These are phyloP conservation scores for Mayamaea pseudoterrestris DNA, from an alignment of 108 stramenopile species.

Conservation along the genomic window DNA sequence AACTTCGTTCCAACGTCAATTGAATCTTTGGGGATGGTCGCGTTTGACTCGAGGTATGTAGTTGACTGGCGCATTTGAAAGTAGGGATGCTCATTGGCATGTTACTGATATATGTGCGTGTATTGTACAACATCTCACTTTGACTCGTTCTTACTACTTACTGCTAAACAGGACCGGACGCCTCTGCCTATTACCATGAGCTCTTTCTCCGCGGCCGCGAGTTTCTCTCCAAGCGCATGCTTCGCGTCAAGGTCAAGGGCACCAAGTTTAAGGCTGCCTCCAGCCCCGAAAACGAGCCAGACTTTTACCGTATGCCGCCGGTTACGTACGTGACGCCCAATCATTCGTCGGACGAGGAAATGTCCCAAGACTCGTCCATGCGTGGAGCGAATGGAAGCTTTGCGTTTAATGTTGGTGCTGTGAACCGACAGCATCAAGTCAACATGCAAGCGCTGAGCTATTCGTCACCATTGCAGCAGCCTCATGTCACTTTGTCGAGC, in stretches of 20 bases:
- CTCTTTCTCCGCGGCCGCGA: slow-evolving; percentile 50
- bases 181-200: slow-evolving; percentile 45
- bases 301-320: slow-evolving; percentile 53
- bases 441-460: neutral
- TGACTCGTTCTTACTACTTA: slow-evolving; percentile 4
- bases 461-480: neutral
- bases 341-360: slow-evolving; percentile 3
- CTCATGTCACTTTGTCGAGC: neutral
- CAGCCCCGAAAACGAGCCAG: slow-evolving; percentile 44
- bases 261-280: slow-evolving; percentile 46
- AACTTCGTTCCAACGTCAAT: slow-evolving; percentile 79
- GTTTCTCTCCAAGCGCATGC: slow-evolving; percentile 28
- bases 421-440: neutral
- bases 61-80: too few relatives aligned
- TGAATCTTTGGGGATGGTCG: slow-evolving; percentile 30
- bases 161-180: slow-evolving; percentile 37
- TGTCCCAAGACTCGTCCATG: neutral
- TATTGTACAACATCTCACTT: neutral
- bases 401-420: neutral
- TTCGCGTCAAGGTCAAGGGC: slow-evolving; percentile 65
- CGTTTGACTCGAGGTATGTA: neutral
- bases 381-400: neutral
- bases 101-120: neutral
- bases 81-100: too few relatives aligned
- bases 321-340: slow-evolving; percentile 13